These are phyloP conservation scores for Rutidosis leptorrhynchoides DNA, from an alignment of 129 eudicot genomes.

Conservation along the genomic window DNA sequence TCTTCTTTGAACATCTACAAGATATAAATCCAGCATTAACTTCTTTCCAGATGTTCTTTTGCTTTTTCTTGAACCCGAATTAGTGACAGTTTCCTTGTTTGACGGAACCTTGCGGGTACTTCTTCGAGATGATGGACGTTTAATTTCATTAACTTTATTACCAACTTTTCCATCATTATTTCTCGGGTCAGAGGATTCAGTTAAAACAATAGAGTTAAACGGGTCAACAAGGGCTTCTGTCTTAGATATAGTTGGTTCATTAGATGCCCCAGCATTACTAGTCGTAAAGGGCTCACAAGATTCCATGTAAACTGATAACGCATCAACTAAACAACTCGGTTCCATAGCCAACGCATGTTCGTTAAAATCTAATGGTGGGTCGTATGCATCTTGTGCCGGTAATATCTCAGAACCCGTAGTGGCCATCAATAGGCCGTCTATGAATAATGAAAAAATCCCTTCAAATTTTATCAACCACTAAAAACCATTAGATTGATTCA, in stretches of 20 bases:
- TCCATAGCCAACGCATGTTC: conserved; percentile 37
- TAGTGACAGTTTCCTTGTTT: conserved; percentile 27
- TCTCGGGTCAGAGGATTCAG: conserved; percentile 22
- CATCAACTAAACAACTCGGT: conserved; percentile 32
- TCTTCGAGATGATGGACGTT: conserved; percentile 34
- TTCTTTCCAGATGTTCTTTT: conserved; percentile 38
- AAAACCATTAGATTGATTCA: conserved; percentile 25
- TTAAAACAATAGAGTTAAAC: conserved; percentile 36
- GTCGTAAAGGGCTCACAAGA: conserved; percentile 37
- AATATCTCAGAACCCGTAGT: conserved; percentile 16
- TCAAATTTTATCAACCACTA: conserved; percentile 27
- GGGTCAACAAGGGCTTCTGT: conserved; percentile 38
- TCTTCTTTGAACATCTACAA: conserved; percentile 46
- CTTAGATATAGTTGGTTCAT: conserved; percentile 23
- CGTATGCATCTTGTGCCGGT: conserved; percentile 33
- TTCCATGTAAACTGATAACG: conserved; percentile 40
- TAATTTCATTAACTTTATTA: conserved; percentile 22
- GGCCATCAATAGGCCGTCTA: conserved; percentile 29
- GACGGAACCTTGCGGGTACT: conserved; percentile 40
- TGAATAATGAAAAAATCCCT: conserved; percentile 11
- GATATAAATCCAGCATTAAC: conserved; percentile 38
- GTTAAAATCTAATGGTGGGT: conserved; percentile 30
- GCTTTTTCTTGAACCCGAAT: conserved; percentile 34
- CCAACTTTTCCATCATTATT: conserved; percentile 30
- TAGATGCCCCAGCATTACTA: conserved; percentile 30